Base-by-base conservation (phyloP, 495 filamentous ascomycete genomes). In the Antarctomyces pellizariae region DNA sequence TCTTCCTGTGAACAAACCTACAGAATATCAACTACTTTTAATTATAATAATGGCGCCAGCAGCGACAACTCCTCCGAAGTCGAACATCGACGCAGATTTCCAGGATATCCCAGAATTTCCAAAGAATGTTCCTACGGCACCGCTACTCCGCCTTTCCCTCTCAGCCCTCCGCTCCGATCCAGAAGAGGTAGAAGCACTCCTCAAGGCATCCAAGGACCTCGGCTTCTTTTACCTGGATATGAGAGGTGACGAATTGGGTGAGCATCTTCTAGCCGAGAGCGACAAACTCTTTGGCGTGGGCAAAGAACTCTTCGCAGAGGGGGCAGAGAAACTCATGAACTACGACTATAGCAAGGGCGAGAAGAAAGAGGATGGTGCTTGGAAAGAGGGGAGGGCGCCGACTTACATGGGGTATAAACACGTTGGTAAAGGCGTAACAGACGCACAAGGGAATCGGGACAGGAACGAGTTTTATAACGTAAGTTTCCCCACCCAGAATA, bases 181-280 rank as follows among this genome's bases (percentile, higher is more conserved):
- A 0, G 37, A 27, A 4, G 67, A 70, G 37, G 38, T 37, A 6
- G 29, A 48, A 10, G 45, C 52, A 9, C 49, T 63, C 15, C 62
- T 53, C 35, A 30, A 45, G 16, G 52, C 61, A 1, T 61, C 52
- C 16, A 50, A 56, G 13, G 53, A 60, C 4, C 51, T 70, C 11
- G 69, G 68, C 10, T 69, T 71, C 46, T 73, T 71, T 46, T 71
- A 72, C 31, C 52, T 72, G 1, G 57, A 65, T 28, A 44, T 73
- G 1, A 37, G 41, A 2, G 52, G 46, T 20, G 48, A 45, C 4
- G 30, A 46, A 2, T 31, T 44, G 13, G 56, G 56, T 5, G 35
- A 46, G 1, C 37, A 42, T 0, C 42, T 70, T 13, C 46, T 62
- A 0, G 4, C 26, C 2, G 50, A 64, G 17, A 52, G 54, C 2